A percentile compares a stretch with the other conserved stretches of the same genome.
Evolutionary conservation across 352 stramenopile species (phyloP).

Genomic region (Phytophthora hybrid): DNA sequence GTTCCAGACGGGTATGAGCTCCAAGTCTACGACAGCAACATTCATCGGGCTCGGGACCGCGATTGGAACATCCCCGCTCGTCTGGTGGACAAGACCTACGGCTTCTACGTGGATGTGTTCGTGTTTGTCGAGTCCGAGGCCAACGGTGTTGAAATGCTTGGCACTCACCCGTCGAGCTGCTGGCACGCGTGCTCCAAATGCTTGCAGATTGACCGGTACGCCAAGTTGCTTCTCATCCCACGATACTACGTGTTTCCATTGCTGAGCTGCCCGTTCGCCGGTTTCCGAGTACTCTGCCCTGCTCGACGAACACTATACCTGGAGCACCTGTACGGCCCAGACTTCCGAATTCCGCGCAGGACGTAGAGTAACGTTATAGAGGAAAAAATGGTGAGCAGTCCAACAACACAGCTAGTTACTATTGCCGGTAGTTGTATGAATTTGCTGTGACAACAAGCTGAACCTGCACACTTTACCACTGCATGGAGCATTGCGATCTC

Average conservation of each 20-base stretch:
- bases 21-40: slow-evolving; percentile 56
- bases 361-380: neutral
- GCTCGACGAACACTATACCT: slow-evolving; percentile 59
- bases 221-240: slow-evolving; percentile 48
- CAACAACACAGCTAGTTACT: too few relatives aligned
- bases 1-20: slow-evolving; percentile 54
- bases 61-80: slow-evolving; percentile 66
- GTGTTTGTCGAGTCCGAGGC: slow-evolving; percentile 55
- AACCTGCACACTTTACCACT: too few relatives aligned
- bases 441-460: too few relatives aligned
- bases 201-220: slow-evolving; percentile 36
- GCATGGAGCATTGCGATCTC: too few relatives aligned
- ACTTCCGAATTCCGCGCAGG: slow-evolving; percentile 47
- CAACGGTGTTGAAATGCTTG: slow-evolving; percentile 48
- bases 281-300: slow-evolving; percentile 61
- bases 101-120: slow-evolving; percentile 77
- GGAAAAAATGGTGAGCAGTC: too few relatives aligned
- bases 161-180: slow-evolving; percentile 45
- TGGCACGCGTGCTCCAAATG: slow-evolving; percentile 65
- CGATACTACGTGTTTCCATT: slow-evolving; percentile 61
- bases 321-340: slow-evolving; percentile 59
- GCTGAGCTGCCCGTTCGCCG: slow-evolving; percentile 52
- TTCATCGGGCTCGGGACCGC: slow-evolving; percentile 42
- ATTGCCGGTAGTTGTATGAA: too few relatives aligned
- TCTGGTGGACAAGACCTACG: slow-evolving; percentile 61